A percentile compares a stretch with the other conserved stretches of the same genome.
Conservation (phyloP, 148 eudicot genomes). For the Polygonum aviculare region DNA sequence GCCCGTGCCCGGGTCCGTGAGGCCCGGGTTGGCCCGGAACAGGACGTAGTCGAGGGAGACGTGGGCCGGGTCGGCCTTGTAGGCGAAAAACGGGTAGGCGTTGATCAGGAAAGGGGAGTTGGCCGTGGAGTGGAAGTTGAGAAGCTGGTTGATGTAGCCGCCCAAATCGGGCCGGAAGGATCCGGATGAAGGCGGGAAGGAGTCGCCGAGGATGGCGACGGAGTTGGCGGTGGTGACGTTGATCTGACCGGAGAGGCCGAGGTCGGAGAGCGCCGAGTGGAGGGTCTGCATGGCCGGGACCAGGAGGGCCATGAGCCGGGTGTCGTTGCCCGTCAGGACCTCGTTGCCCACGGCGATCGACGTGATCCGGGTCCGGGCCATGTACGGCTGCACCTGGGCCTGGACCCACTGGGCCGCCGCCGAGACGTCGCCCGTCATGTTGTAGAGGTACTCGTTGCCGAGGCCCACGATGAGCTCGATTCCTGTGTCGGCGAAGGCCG, state of each 20-base stretch:
- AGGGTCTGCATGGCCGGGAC: slow-evolving; percentile 40
- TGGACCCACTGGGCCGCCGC: slow-evolving; percentile 55
- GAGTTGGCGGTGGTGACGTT: not conserved
- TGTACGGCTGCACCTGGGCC: slow-evolving; percentile 49
- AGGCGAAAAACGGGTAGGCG: slow-evolving; percentile 13
- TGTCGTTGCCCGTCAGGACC: slow-evolving; percentile 37
- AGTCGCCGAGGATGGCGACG: not conserved
- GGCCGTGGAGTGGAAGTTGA: slow-evolving; percentile 5
- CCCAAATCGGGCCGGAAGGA: slow-evolving; percentile 3
- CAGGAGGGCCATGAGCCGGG: slow-evolving; percentile 33
- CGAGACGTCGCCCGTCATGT: slow-evolving; percentile 30
- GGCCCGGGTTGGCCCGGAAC: slow-evolving; percentile 7
- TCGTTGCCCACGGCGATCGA: slow-evolving; percentile 79
- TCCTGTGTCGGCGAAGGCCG: slow-evolving; percentile 51
- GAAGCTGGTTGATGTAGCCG: not conserved
- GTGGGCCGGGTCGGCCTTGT: not conserved
- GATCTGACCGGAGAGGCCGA: not conserved
- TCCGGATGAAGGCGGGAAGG: slow-evolving; percentile 11
- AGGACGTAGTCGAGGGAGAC: slow-evolving; percentile 3
- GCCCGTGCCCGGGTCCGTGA: not conserved
- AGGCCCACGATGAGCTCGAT: slow-evolving; percentile 62
- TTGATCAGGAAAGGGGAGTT: slow-evolving; percentile 7
- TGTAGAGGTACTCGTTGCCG: slow-evolving; percentile 47
- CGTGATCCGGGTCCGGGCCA: slow-evolving; percentile 50
- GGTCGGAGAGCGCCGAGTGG: not conserved